phyloP scores from a whole-genome alignment of 495 filamentous ascomycete species.

The Darksidea phi region DNA sequence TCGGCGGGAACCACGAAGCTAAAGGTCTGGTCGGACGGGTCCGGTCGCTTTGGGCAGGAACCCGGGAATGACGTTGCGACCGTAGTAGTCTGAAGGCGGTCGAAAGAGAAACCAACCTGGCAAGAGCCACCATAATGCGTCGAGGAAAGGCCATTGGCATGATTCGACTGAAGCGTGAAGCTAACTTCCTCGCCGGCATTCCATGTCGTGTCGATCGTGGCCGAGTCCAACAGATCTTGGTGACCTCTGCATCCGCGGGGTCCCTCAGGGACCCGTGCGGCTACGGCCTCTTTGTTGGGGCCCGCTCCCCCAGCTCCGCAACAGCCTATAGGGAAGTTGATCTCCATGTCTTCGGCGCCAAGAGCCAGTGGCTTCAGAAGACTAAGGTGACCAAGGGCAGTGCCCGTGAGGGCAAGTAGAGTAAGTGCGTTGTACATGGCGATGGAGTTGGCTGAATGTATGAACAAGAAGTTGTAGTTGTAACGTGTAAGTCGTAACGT shows the following conservation, averaged over 20 bases:
- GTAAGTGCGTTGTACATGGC: conserved; percentile 16
- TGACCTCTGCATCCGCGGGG: conserved; percentile 39
- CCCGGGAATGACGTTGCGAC: conserved; percentile 43
- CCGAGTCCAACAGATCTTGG: conserved; percentile 39
- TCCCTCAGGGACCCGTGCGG: background rate
- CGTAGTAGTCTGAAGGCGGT: conserved; percentile 41
- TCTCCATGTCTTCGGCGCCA: conserved; percentile 36
- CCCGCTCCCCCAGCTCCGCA: conserved; percentile 28
- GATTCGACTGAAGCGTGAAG: conserved; percentile 26
- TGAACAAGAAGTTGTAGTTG: background rate
- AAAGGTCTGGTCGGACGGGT: conserved; percentile 40
- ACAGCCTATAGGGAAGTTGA: conserved; percentile 43
- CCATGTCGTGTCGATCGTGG: conserved; percentile 35
- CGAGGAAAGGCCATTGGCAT: conserved; percentile 16
- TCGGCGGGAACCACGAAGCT: conserved; percentile 43
- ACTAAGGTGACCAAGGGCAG: conserved; percentile 38
- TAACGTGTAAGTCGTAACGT: background rate
- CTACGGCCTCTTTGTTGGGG: too few relatives aligned
- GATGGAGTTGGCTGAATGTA: background rate
- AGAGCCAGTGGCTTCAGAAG: conserved; percentile 41
- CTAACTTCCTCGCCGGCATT: conserved; percentile 36
- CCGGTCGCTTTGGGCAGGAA: conserved; percentile 40
- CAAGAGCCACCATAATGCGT: conserved; percentile 44
- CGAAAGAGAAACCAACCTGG: conserved; percentile 42
- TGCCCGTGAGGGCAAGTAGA: conserved; percentile 2